Evolutionary conservation across 768 basidiomycete species (phyloP).

Genomic region (Sporobolomyces pararoseus): DNA sequence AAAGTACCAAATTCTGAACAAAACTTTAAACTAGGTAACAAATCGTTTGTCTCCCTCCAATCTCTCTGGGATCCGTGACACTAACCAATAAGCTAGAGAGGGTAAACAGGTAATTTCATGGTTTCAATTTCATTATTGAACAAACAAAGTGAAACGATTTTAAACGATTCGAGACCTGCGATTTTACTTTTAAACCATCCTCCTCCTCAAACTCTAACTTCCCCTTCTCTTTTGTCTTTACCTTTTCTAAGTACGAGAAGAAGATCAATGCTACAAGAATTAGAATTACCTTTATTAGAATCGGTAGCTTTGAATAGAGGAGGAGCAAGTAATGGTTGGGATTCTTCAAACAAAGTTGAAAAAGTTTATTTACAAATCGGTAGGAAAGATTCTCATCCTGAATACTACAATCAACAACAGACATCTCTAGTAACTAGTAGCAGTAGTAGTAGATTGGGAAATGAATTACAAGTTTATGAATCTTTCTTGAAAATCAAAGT

Average conservation of each 20-base stretch:
- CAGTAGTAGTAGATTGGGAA: background rate
- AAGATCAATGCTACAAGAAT: background rate
- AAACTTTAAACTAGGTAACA: conserved; percentile 25
- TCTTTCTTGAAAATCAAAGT: conserved; percentile 17
- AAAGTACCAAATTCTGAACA: conserved; percentile 27
- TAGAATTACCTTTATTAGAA: conserved; percentile 21
- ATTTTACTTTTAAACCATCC: too few species aligned
- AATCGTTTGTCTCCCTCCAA: background rate
- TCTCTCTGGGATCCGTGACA: background rate
- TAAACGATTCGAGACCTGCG: conserved; percentile 19
- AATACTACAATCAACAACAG: background rate
- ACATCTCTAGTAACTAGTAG: background rate
- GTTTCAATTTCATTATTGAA: conserved; percentile 1
- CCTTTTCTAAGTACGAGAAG: background rate
- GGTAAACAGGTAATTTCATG: conserved; percentile 31
- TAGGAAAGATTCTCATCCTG: conserved; percentile 22
- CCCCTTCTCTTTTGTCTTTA: background rate
- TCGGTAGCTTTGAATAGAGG: background rate
- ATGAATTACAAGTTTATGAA: conserved; percentile 33
- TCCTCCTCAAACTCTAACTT: background rate
- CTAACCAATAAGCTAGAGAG: background rate
- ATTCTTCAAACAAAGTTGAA: background rate
- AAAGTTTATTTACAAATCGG: conserved; percentile 6
- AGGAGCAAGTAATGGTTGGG: background rate
- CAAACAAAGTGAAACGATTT: background rate